Conservation (phyloP, 176 grass and related monocot genomes). For the Phoenix roebelenii region DNA sequence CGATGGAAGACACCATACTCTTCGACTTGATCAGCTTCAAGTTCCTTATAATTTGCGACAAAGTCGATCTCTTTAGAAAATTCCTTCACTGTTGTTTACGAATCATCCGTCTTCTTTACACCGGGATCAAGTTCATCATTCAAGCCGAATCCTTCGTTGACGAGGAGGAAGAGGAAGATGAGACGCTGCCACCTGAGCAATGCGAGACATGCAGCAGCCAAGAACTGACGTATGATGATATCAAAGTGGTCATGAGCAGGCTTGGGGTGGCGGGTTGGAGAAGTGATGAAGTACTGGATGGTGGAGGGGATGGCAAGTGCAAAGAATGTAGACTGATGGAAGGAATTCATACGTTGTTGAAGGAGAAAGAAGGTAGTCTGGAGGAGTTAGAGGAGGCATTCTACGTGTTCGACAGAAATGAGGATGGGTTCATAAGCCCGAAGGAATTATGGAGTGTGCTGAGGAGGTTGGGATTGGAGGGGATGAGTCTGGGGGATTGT, state of each 20-base stretch:
- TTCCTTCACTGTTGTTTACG: background rate
- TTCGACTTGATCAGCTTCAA: too few species aligned
- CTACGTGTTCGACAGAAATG: constrained; percentile 65
- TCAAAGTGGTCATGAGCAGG: background rate
- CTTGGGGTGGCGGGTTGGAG: constrained; percentile 1
- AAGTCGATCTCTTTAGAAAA: background rate
- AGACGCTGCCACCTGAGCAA: too few species aligned
- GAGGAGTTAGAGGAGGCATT: constrained; percentile 65
- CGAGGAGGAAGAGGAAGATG: background rate
- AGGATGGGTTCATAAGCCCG: constrained; percentile 57
- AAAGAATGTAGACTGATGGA: constrained; percentile 19
- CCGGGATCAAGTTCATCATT: background rate
- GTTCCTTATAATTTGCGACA: too few species aligned
- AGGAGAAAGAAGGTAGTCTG: constrained; percentile 40
- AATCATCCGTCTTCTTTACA: background rate
- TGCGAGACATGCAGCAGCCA: too few species aligned
- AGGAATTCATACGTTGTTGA: constrained; percentile 30
- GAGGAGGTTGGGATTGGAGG: constrained; percentile 37
- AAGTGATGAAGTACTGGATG: background rate
- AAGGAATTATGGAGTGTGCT: constrained; percentile 60
- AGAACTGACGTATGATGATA: background rate
- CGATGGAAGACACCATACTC: too few species aligned
- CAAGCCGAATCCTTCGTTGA: background rate
- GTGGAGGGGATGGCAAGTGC: background rate
- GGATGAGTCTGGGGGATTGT: constrained; percentile 35